Evolutionary conservation across 2,329 filamentous ascomycete genomes (phyloP), one percentile per base, ranked within the genome.

Genomic region (Orbilia brochopaga): DNA sequence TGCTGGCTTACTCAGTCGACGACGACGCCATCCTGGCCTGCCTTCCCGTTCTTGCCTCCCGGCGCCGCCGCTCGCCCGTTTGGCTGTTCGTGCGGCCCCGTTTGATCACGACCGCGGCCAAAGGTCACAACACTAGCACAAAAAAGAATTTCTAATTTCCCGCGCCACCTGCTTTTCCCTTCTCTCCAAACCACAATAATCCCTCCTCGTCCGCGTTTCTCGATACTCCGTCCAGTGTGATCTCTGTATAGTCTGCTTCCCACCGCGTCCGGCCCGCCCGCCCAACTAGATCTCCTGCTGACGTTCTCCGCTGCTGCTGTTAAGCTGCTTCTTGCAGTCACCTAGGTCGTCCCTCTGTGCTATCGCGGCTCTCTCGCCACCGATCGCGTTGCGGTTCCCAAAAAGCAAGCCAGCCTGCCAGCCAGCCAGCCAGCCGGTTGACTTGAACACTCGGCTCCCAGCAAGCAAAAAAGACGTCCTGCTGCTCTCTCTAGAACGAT

Each of bases 81-180:
- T 73, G 54, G 58, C 62, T 35, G 51, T 58, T 53, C 46, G 58
- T 67, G 54, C 42, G 53, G 65, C 35, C 57, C 52, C 51, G 27
- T 46, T 73, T 61, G 55, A 64, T 61, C 62, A 42, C 66, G 58
- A 61, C 62, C 58, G 46, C 51, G 44, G 17, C 37, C 56, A 64
- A 53, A 51, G 44, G 42, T 59, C 64, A 48, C 61, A 67, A 61
- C 69, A 60, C 67, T 69, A 75, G 63, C 53, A 70, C 59, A 10
- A 65, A 74, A 63, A 51, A 70, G 64, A 69, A 69, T 65, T 55
- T 64, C 54, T 75, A 75, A 69, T 74, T 73, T 69, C 65, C 65
- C 65, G 59, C 57, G 57, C 59, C 59, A 62, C 64, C 57, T 55
- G 42, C 42, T 69, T 62, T 69, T 62, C 57, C 35, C 55, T 51